These are phyloP conservation scores for Fusarium coicis DNA, from an alignment of 2,329 filamentous ascomycete species.

Conservation along the genomic window DNA sequence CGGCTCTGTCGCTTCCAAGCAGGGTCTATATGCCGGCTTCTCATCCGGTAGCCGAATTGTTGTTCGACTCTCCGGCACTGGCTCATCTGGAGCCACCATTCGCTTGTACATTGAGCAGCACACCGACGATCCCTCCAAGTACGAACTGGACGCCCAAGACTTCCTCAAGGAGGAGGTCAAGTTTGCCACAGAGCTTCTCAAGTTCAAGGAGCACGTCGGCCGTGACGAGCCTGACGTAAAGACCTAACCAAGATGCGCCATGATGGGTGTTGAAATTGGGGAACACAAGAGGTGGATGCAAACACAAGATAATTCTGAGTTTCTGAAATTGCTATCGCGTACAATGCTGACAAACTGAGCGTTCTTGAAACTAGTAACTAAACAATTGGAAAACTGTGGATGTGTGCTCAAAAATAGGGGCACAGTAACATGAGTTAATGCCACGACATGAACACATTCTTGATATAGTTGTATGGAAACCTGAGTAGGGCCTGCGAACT, in stretches of 20 bases:
- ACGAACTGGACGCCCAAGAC: slow-evolving; percentile 86
- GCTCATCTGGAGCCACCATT: slow-evolving; percentile 94
- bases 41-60: slow-evolving; percentile 95
- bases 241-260: slow-evolving; percentile 67
- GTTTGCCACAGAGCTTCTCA: slow-evolving; percentile 84
- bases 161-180: slow-evolving; percentile 92
- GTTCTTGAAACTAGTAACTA: slow-evolving; percentile 41
- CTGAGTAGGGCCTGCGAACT: slow-evolving; percentile 17
- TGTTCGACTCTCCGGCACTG: slow-evolving; percentile 93
- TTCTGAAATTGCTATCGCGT: slow-evolving; percentile 41
- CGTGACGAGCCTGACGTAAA: slow-evolving; percentile 95
- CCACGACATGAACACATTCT: slow-evolving; percentile 29
- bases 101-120: slow-evolving; percentile 98
- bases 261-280: not conserved
- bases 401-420: slow-evolving; percentile 2
- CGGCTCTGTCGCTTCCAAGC: slow-evolving; percentile 93
- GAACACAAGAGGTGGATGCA: slow-evolving; percentile 33
- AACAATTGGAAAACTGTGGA: slow-evolving; percentile 18
- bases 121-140: slow-evolving; percentile 81
- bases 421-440: slow-evolving; percentile 22
- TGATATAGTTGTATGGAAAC: slow-evolving; percentile 15
- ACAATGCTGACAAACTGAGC: slow-evolving; percentile 43
- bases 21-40: slow-evolving; percentile 95
- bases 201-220: slow-evolving; percentile 93
- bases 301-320: slow-evolving; percentile 34